Base-by-base conservation (phyloP, 2,329 filamentous ascomycete genomes). In the Bimuria novae-zelandiae region DNA sequence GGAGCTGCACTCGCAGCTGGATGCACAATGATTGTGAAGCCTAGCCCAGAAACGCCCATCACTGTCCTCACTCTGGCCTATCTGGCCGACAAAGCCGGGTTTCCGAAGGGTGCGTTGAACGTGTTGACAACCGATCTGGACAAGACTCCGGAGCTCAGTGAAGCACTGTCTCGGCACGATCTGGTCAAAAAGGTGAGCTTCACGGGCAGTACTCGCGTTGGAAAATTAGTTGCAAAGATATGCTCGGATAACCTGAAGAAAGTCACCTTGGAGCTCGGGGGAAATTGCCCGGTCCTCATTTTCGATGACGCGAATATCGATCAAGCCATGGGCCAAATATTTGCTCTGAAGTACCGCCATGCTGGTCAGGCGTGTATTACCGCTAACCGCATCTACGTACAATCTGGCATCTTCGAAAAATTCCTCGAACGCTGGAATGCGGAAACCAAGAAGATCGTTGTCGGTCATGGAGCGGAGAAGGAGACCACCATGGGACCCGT, bases 1-100 rank as follows among this genome's bases (percentile, higher is more conserved):
- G 80, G 83, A 42, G 85, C 87, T 6, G 87, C 87, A 1, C 73
- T 90, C 33, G 88, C 88, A 1, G 87, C 87, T 3, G 88, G 88
- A 1, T 90, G 87, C 66, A 86, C 87, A 1, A 89, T 92, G 84
- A 79, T 92, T 25, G 75, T 81, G 33, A 76, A 76, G 49, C 74
- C 74, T 7, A 75, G 73, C 8, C 73, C 74, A 7, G 73, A 76
- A 46, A 76, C 74, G 4, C 74, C 74, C 5, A 73, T 75, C 27
- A 73, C 71, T 0, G 59, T 73, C 6, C 69, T 76, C 12, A 70
- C 72, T 3, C 56, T 76, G 32, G 73, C 73, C 0, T 63, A 72
- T 42, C 67, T 76, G 21, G 72, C 73, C n/a, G 61, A 72, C 25
- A 65, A 74, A 43, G 74, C 74, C 46, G 74, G 74, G 0, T 75